Percentiles rank a stretch among this genome's conserved stretches.
phyloP scores from a whole-genome alignment of 345 rosid genomes.

The Salix caprea region DNA sequence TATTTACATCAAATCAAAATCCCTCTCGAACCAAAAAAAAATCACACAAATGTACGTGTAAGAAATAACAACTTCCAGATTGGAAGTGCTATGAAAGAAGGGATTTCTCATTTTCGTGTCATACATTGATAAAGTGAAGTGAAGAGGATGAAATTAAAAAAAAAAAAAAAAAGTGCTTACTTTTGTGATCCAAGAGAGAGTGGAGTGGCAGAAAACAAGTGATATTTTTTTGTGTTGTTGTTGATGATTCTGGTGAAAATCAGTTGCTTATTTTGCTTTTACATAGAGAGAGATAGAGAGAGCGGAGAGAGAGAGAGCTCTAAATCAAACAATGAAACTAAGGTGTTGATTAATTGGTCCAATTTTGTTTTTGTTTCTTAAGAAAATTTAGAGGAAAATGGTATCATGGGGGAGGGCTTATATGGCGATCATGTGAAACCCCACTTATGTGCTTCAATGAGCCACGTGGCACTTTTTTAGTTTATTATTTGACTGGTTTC shows the following conservation, averaged over 20 bases:
- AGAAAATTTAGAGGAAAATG: not conserved
- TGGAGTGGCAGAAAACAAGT: not conserved
- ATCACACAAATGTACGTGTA: not conserved
- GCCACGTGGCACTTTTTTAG: conserved; percentile 5
- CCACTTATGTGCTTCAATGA: conserved; percentile 3
- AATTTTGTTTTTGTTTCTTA: not conserved
- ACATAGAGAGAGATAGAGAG: not conserved
- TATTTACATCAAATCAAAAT: too few species aligned
- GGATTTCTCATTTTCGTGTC: not conserved
- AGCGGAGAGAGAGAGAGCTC: not conserved
- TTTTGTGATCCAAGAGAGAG: conserved; percentile 10
- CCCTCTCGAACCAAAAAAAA: not conserved
- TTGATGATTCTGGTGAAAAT: conserved; percentile 9
- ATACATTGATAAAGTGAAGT: not conserved
- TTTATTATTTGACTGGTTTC: too few species aligned
- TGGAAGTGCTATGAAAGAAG: not conserved
- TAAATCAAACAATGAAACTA: not conserved
- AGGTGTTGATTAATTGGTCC: not conserved
- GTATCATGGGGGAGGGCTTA: conserved; percentile 16
- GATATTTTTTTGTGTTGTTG: not conserved
- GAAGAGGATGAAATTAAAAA: not conserved
- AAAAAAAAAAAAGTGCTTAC: not conserved
- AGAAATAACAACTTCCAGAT: not conserved
- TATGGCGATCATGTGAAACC: conserved; percentile 20
- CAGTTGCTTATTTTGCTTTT: not conserved